Evolutionary conservation across 2,329 filamentous ascomycete genomes (phyloP), one percentile per base, ranked within the genome.

Genomic region (Aspergillus japonicus): DNA sequence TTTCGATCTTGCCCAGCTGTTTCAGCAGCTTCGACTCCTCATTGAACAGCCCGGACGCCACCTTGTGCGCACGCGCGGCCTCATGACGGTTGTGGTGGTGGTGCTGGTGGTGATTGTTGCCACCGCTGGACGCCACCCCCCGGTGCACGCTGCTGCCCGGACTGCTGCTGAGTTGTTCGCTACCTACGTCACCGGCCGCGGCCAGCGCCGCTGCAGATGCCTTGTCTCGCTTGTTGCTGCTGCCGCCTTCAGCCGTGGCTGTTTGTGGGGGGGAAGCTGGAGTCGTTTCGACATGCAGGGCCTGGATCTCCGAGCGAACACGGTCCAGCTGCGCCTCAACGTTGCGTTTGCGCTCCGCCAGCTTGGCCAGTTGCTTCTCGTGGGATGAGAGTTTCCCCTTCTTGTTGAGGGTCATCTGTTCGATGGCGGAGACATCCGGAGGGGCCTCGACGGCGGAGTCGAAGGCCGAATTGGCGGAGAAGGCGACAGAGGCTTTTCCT

Each of bases 361-460:
- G 67, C 59, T 79, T 80, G 42, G 73, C 70, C 16, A 80, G 68
- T n/a, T 80, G 76, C 60, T 77, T 78, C 55, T 78, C 77, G 44
- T 78, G 71, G 48, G 72, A 71, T 1, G 66, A 69, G 33, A 72
- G 67, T 51, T 75, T 75, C 57, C 66, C 68, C 23, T 70, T 71
- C 42, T 70, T 69, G 51, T 64, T 68, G 42, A 62, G 65, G 57
- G 68, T 57, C 49, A 71, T 70, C 26, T 69, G 23, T 14, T 75
- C 71, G 2, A 62, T 57, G 1, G 68, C 60, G 0, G 69, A 54
- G 10, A 68, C 55, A 44, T 66, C 62, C 14, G 66, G 65, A 16
- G 66, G 61, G 12, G 65, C 48, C 14, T 72, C 68, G 2, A 66
- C 19, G 24, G 67, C 64, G 42, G 66, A 64, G 16, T 57, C 62